These are phyloP conservation scores for Novymonas esmeraldas DNA, from an alignment of 208 protist genomes.

Conservation along the genomic window DNA sequence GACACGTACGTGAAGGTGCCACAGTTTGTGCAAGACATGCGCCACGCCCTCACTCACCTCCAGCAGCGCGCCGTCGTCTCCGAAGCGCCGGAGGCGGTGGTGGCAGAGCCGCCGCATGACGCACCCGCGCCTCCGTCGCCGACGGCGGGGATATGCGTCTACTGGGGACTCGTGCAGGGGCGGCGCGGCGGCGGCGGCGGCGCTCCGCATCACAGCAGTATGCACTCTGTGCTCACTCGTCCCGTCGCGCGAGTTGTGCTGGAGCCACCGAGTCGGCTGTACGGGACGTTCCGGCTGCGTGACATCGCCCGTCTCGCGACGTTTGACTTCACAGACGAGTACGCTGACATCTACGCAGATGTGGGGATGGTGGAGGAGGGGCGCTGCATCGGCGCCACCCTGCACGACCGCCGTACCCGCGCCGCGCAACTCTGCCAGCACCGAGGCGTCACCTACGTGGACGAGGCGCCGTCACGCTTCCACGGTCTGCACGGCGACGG, in stretches of 20 bases:
- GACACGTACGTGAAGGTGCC: constrained; percentile 45
- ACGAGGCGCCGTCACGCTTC: constrained; percentile 18
- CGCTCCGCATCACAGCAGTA: constrained; percentile 15
- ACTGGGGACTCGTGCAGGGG: constrained; percentile 25
- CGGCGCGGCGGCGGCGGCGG: constrained; percentile 13
- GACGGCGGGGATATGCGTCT: constrained; percentile 13
- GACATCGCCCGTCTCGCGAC: background rate
- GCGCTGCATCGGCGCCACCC: background rate
- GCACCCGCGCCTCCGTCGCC: background rate
- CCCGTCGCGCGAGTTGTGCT: constrained; percentile 8
- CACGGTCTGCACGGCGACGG: constrained; percentile 24
- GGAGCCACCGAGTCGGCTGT: background rate
- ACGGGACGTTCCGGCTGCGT: background rate
- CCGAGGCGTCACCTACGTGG: background rate
- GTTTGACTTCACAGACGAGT: constrained; percentile 1
- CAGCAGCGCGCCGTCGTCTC: background rate
- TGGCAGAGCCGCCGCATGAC: background rate
- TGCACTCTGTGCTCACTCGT: constrained; percentile 18
- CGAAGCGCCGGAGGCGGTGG: too few species aligned
- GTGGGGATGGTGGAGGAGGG: constrained; percentile 22
- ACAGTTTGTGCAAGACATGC: constrained; percentile 41
- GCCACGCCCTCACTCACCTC: constrained; percentile 1
- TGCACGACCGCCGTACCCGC: constrained; percentile 1
- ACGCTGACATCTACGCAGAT: background rate
- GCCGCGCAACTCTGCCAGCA: constrained; percentile 14